Conservation (phyloP, 2,329 filamentous ascomycete species). For the Fusarium continuum region DNA sequence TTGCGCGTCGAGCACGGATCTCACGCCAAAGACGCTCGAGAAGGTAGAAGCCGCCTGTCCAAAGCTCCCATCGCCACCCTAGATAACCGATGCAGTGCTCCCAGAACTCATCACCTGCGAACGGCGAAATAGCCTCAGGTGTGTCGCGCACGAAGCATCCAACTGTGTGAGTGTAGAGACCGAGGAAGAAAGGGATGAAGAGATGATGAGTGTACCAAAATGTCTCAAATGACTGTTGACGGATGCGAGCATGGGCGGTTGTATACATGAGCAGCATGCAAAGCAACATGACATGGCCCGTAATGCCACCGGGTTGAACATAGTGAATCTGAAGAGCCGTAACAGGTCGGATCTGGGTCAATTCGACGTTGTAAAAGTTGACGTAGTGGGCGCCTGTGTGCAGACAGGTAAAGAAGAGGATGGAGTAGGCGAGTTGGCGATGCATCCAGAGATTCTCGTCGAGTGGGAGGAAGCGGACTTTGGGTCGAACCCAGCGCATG, state of each 20-base stretch:
- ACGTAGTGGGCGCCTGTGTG: constrained; percentile 90
- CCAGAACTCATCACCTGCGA: constrained; percentile 86
- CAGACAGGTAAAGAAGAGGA: constrained; percentile 82
- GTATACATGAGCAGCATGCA: constrained; percentile 99
- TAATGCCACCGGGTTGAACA: constrained; percentile 86
- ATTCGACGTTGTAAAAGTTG: constrained; percentile 98
- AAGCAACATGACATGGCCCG: constrained; percentile 96
- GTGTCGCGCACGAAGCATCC: constrained; percentile 96
- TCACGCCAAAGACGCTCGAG: constrained; percentile 91
- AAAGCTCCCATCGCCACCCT: constrained; percentile 96
- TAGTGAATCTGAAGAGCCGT: constrained; percentile 93
- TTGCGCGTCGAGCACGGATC: constrained; percentile 82
- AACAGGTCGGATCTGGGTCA: constrained; percentile 79
- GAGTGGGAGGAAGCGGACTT: constrained; percentile 87
- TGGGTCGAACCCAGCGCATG: constrained; percentile 84
- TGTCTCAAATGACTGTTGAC: constrained; percentile 96
- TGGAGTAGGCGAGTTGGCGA: constrained; percentile 88
- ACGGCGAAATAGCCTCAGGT: constrained; percentile 76
- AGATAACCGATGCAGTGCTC: constrained; percentile 92
- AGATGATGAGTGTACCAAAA: constrained; percentile 99
- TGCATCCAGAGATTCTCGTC: constrained; percentile 99
- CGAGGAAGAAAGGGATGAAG: constrained; percentile 95
- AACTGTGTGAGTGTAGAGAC: constrained; percentile 93
- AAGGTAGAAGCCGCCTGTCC: constrained; percentile 85
- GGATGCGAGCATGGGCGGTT: constrained; percentile 89